Evolutionary conservation across 169 alveolate species (phyloP), one percentile per base, ranked within the genome.

Genomic region (Cryptosporidium ubiquitum): DNA sequence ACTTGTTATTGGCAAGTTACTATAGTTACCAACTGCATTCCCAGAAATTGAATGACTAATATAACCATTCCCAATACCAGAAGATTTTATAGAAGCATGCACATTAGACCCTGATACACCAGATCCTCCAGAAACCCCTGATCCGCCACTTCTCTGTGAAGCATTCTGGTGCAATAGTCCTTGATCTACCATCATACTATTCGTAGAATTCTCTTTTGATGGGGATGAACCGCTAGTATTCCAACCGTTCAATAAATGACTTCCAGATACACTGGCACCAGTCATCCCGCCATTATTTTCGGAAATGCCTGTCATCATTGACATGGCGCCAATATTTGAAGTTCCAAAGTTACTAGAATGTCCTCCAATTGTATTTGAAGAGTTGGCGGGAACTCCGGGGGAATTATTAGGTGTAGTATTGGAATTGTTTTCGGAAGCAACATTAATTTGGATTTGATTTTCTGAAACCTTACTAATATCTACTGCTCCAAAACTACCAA

Each of bases 401-500:
- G 23, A 20, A 12, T 39, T 37, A 69, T 44, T 66, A 26, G 31
- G 39, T 12, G 23, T 0, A 10, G 0, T 37, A 16, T 39, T 40
- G 42, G 33, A 20, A n/a, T 69, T 20, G 14, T 9, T 40, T 9
- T 69, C 84, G 16, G 84, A 52, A 57, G n/a, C 55, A 31, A 33
- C 16, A 58, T 73, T 73, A n/a, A 73, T 44, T 60, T 58, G 89
- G 10, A 61, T 29, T 26, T 79, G 79, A 18, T 60, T 40, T 79
- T 61, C 89, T 26, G 40, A 68, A 5, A 61, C 39, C n/a, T 61
- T 79, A 61, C 89, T 79, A n/a, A 79, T 47, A 33, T 79, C 89
- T 10, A 79, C 89, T 12, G 89, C 79, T 18, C 89, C 89, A 47
- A 79, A 79, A 44, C 89, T 79, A 16, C 89, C 89, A 64, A 79